Evolutionary conservation across 2,329 filamentous ascomycete genomes (phyloP).

Genomic region (Epichloe sibirici): DNA sequence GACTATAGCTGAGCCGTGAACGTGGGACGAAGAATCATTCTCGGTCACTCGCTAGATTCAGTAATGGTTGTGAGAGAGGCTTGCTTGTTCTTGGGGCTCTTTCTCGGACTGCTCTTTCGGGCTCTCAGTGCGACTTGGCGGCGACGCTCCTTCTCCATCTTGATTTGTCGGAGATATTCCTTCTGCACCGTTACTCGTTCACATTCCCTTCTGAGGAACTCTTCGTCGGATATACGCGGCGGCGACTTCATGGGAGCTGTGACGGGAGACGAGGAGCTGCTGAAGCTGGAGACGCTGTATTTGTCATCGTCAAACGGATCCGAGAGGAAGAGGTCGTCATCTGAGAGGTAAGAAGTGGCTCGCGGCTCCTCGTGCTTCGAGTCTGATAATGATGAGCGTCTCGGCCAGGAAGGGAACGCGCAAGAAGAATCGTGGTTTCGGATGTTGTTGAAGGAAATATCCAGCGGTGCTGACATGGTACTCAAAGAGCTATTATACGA

Average conservation of each 20-base stretch:
- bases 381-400: slow-evolving; percentile 37
- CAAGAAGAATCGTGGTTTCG: slow-evolving; percentile 32
- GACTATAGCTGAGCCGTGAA: too few relatives aligned
- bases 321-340: slow-evolving; percentile 49
- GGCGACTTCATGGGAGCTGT: slow-evolving; percentile 17
- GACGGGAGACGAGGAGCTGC: slow-evolving; percentile 24
- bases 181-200: slow-evolving; percentile 39
- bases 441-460: slow-evolving; percentile 31
- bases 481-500: slow-evolving; percentile 40
- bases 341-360: slow-evolving; percentile 45
- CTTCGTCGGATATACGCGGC: slow-evolving; percentile 30
- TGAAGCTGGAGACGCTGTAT: slow-evolving; percentile 34
- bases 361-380: slow-evolving; percentile 28
- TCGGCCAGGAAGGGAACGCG: slow-evolving; percentile 48
- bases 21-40: neutral
- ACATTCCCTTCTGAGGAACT: slow-evolving; percentile 37
- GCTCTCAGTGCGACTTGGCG: slow-evolving; percentile 24
- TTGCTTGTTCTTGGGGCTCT: slow-evolving; percentile 35
- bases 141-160: slow-evolving; percentile 43
- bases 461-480: slow-evolving; percentile 31
- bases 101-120: slow-evolving; percentile 33
- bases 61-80: slow-evolving; percentile 41
- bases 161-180: slow-evolving; percentile 37
- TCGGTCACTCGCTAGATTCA: slow-evolving; percentile 24
- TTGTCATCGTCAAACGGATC: slow-evolving; percentile 38